These are phyloP conservation scores for Graphilbum sp. DNA, from an alignment of 2,329 filamentous ascomycete species.

Conservation along the genomic window DNA sequence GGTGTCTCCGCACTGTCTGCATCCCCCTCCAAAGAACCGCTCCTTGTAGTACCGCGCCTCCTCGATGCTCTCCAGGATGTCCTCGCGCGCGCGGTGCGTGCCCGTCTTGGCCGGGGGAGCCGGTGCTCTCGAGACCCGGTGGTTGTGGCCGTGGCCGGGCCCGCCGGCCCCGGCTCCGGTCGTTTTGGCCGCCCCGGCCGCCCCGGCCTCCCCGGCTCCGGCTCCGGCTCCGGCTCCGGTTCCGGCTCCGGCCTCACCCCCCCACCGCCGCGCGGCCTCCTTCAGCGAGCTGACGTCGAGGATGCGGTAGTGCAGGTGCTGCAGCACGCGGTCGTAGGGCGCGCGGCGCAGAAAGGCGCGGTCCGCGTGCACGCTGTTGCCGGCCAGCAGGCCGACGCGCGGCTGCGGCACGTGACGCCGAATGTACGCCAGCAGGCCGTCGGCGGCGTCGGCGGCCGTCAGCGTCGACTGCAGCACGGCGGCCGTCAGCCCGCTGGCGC, in stretches of 20 bases:
- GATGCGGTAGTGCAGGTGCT: constrained; percentile 77
- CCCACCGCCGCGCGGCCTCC: constrained; percentile 77
- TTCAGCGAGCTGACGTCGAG: constrained; percentile 87
- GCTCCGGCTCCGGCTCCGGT: constrained; percentile 14
- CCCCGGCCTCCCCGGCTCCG: constrained; percentile 23
- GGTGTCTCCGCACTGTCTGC: neutral
- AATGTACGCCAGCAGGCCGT: constrained; percentile 63
- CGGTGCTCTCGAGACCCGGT: constrained; percentile 19
- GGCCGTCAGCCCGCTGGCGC: constrained; percentile 62
- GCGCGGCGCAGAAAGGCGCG: constrained; percentile 58
- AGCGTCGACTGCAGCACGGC: constrained; percentile 58
- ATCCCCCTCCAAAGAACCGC: constrained; percentile 24
- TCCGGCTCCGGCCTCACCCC: neutral
- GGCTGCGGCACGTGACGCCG: constrained; percentile 50
- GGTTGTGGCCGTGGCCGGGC: no score
- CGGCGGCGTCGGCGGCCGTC: constrained; percentile 56
- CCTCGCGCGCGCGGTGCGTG: constrained; percentile 67
- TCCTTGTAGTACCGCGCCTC: constrained; percentile 76
- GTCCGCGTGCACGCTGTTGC: constrained; percentile 88
- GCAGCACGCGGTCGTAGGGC: constrained; percentile 58
- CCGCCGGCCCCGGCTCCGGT: constrained; percentile 21
- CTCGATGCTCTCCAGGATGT: constrained; percentile 88
- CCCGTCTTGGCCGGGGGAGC: constrained; percentile 51
- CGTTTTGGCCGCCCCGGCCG: neutral
- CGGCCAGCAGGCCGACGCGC: constrained; percentile 59